Percentiles rank a stretch among this genome's conserved stretches.
Conservation (phyloP, 2,329 filamentous ascomycete species). For the Alternaria ventricosa region DNA sequence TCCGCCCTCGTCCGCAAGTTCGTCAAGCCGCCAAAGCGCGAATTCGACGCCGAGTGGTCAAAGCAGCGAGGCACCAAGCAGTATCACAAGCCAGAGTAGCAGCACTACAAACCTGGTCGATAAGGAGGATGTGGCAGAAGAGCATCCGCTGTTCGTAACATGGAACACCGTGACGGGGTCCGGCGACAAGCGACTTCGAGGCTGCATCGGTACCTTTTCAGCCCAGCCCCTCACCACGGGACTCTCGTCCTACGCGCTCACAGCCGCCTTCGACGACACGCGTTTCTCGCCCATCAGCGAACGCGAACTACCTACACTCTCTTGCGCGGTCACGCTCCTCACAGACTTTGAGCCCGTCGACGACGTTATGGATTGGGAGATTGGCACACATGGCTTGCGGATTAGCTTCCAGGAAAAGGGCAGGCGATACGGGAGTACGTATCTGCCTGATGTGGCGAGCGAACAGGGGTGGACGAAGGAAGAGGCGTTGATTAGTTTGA, state of each 20-base stretch:
- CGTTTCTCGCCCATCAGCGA: constrained; percentile 65
- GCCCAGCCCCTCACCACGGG: constrained; percentile 10
- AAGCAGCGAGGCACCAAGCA: constrained; percentile 47
- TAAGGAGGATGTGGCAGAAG: constrained; percentile 40
- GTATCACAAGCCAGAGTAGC: constrained; percentile 51
- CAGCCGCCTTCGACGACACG: constrained; percentile 64
- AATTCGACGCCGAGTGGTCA: constrained; percentile 54
- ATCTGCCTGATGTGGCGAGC: constrained; percentile 86
- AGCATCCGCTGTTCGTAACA: constrained; percentile 85
- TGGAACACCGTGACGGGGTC: constrained; percentile 77
- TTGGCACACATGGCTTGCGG: constrained; percentile 85
- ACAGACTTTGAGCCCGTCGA: constrained; percentile 81
- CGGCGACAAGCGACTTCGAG: constrained; percentile 73
- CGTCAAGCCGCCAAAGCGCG: constrained; percentile 57
- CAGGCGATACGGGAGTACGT: constrained; percentile 81
- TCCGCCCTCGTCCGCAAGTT: constrained; percentile 50
- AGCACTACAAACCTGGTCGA: constrained; percentile 43
- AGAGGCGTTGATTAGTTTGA: constrained; percentile 85
- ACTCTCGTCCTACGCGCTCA: constrained; percentile 14
- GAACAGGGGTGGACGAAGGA: constrained; percentile 97
- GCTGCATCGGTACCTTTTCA: constrained; percentile 83
- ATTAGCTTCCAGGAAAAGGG: constrained; percentile 81
- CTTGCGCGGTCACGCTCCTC: constrained; percentile 73
- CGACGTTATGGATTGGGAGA: constrained; percentile 80
- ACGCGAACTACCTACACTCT: constrained; percentile 47